Evolutionary conservation across 305 asterid species (phyloP).

Genomic region (Fraxinus nigra): DNA sequence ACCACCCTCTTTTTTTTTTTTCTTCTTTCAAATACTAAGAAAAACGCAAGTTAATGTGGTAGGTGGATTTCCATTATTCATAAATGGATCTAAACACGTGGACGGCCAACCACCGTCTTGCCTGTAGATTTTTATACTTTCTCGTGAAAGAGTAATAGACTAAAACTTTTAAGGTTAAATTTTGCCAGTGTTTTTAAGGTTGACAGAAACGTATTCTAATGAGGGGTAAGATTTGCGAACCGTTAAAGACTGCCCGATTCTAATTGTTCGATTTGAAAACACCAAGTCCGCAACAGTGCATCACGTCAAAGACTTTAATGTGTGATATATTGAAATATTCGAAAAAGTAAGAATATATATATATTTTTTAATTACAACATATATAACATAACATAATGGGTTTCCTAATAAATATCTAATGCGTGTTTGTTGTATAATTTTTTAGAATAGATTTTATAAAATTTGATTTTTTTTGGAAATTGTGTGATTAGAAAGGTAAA

Average conservation of each 20-base stretch:
- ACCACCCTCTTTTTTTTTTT: no score
- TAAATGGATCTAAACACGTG: background rate
- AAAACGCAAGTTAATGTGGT: background rate
- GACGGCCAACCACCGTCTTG: background rate
- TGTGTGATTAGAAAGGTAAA: background rate
- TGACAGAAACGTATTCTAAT: background rate
- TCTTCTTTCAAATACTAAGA: background rate
- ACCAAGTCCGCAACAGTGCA: background rate
- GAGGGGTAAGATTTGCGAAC: background rate
- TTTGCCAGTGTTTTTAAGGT: background rate
- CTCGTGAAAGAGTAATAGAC: background rate
- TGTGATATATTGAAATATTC: background rate
- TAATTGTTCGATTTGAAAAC: background rate
- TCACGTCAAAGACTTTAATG: background rate
- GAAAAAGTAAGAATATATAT: no score
- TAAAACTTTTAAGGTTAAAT: background rate
- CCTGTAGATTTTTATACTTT: background rate
- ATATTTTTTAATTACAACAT: background rate
- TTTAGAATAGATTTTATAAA: background rate
- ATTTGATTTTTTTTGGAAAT: no score
- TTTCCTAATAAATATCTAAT: no score
- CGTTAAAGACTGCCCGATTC: background rate
- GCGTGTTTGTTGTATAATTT: background rate
- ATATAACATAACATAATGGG: no score
- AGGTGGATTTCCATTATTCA: background rate